Conservation (phyloP, 2,329 filamentous ascomycete species). For the Colletotrichum tabaci region DNA sequence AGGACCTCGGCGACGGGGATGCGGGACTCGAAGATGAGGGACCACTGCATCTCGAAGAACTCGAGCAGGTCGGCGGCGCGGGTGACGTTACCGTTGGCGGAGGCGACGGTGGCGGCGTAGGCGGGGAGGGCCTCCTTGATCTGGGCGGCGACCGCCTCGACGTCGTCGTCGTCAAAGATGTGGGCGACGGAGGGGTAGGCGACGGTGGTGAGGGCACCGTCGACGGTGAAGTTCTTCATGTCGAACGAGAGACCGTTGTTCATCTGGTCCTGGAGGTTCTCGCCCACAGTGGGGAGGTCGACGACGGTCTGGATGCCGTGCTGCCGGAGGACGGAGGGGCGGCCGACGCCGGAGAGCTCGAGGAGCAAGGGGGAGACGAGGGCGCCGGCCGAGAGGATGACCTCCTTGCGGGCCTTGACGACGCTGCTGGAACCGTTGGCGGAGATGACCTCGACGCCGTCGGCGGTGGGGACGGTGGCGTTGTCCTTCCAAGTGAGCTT, state of each 20-base stretch:
- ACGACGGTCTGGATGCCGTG: conserved; percentile 60
- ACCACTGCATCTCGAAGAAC: conserved; percentile 61
- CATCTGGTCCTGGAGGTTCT: conserved; percentile 68
- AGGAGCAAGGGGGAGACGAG: conserved; percentile 67
- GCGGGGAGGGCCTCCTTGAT: conserved; percentile 25
- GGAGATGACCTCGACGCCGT: conserved; percentile 54
- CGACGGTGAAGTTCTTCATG: conserved; percentile 36
- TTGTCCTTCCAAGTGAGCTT: conserved; percentile 34
- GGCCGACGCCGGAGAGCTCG: conserved; percentile 67
- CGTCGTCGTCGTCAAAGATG: conserved; percentile 40
- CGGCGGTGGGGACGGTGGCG: conserved; percentile 44
- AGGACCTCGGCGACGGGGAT: conserved; percentile 65
- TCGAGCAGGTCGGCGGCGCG: conserved; percentile 50
- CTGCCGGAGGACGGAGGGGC: conserved; percentile 55
- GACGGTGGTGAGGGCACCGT: conserved; percentile 33
- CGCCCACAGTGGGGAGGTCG: conserved; percentile 65
- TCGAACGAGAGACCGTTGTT: conserved; percentile 48
- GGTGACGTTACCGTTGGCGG: conserved; percentile 37
- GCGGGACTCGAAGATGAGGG: conserved; percentile 61
- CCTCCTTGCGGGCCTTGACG: conserved; percentile 61
- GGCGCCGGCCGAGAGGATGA: conserved; percentile 64
- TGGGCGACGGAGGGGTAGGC: conserved; percentile 28
- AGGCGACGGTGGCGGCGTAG: conserved; percentile 31
- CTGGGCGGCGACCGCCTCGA: conserved; percentile 46
- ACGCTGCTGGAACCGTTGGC: conserved; percentile 52